These are phyloP conservation scores for Cornus suecica DNA, from an alignment of 148 eudicot genomes.

Conservation along the genomic window DNA sequence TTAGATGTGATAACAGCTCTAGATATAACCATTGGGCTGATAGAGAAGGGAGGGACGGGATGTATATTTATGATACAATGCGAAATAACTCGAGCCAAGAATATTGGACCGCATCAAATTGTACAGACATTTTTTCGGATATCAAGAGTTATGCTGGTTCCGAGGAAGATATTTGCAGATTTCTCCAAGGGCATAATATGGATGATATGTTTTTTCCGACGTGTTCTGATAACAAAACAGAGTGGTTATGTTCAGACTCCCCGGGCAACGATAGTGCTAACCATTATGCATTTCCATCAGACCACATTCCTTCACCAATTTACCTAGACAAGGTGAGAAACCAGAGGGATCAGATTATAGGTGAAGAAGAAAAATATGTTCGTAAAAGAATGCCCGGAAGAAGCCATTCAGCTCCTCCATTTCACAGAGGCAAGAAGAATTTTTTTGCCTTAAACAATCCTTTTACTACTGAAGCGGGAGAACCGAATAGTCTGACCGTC, in stretches of 20 bases:
- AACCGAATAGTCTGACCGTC: conserved; percentile 6
- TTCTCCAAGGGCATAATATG: conserved; percentile 13
- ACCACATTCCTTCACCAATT: conserved; percentile 19
- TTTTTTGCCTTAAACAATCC: conserved; percentile 34
- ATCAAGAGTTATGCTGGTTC: conserved; percentile 15
- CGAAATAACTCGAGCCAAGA: conserved; percentile 21
- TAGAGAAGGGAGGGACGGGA: conserved; percentile 25
- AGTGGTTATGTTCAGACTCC: conserved; percentile 25
- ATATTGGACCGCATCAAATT: conserved; percentile 16
- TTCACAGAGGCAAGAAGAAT: conserved; percentile 50
- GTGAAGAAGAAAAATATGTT: conserved; percentile 17
- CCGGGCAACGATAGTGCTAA: conserved; percentile 15
- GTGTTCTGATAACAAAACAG: conserved; percentile 28
- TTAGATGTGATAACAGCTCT: not conserved
- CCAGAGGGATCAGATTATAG: conserved; percentile 15
- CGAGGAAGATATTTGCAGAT: conserved; percentile 19
- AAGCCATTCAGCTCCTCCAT: conserved; percentile 93
- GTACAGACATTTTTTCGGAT: conserved; percentile 12
- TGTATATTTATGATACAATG: conserved; percentile 11
- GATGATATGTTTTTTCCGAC: conserved; percentile 26
- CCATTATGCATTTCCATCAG: conserved; percentile 12
- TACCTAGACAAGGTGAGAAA: conserved; percentile 19
- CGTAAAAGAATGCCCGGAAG: conserved; percentile 38
- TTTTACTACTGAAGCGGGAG: conserved; percentile 25
- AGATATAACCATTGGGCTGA: conserved; percentile 21